These are phyloP conservation scores for Neurospora sp. DNA, from an alignment of 495 filamentous ascomycete genomes.

Conservation along the genomic window DNA sequence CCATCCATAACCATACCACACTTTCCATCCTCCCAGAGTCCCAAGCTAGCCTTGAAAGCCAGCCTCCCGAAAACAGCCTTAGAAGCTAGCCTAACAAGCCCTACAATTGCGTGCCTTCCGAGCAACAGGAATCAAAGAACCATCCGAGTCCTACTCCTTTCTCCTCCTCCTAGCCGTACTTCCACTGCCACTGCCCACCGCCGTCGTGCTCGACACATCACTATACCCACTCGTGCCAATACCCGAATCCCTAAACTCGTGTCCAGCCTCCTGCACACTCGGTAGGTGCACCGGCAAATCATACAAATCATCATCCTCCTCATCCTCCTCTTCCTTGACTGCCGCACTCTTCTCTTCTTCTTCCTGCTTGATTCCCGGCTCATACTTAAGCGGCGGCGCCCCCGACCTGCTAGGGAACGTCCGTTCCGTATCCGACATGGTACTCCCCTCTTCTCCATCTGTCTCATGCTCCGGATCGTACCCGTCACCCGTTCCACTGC, in stretches of 20 bases:
- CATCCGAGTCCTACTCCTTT: neutral
- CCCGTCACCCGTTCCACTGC: neutral
- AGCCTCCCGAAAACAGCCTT: neutral
- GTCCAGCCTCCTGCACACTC: constrained; percentile 20
- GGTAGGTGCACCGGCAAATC: constrained; percentile 4
- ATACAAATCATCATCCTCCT: constrained; percentile 1
- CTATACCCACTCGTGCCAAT: constrained; percentile 36
- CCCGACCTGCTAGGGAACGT: constrained; percentile 47
- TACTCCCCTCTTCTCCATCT: constrained; percentile 10
- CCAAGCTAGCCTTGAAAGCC: neutral
- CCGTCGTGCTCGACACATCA: constrained; percentile 18
- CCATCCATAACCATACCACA: neutral
- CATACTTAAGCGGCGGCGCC: constrained; percentile 38
- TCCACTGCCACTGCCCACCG: neutral
- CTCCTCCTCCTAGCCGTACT: constrained; percentile 6
- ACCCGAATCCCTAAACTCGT: constrained; percentile 29
- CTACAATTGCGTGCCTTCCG: neutral
- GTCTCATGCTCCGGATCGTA: constrained; percentile 13
- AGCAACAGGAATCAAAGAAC: neutral
- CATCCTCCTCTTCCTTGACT: constrained; percentile 20
- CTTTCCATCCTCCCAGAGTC: neutral
- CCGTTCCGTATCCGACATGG: constrained; percentile 26
- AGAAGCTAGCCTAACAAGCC: neutral
- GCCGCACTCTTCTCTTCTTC: neutral
- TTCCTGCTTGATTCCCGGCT: neutral